phyloP scores from a whole-genome alignment of 2,329 filamentous ascomycete species.

The Calonectria ilicicola region DNA sequence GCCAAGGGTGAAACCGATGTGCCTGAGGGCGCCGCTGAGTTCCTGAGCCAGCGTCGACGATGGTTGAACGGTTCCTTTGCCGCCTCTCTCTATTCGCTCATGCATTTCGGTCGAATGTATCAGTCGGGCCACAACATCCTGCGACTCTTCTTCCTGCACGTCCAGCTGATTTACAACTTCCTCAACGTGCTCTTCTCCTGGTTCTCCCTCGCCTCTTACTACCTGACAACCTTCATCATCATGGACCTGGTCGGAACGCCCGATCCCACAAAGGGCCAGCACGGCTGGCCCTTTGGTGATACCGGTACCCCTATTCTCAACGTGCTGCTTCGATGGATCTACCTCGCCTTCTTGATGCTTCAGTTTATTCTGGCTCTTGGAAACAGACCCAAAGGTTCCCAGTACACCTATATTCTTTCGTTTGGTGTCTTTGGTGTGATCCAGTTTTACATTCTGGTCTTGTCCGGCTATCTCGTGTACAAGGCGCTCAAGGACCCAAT shows the following conservation, averaged over 20 bases:
- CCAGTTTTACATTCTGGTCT: constrained; percentile 36
- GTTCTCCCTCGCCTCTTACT: constrained; percentile 38
- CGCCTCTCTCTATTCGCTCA: constrained; percentile 40
- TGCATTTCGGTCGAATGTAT: constrained; percentile 40
- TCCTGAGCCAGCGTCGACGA: constrained; percentile 38
- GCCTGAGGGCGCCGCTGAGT: constrained; percentile 38
- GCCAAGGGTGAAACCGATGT: constrained; percentile 42
- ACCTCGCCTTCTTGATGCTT: constrained; percentile 37
- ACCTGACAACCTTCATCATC: constrained; percentile 39
- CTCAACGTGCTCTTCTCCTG: constrained; percentile 39
- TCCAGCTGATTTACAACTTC: constrained; percentile 40
- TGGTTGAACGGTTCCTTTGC: constrained; percentile 42
- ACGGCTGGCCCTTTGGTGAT: constrained; percentile 40
- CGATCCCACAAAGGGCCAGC: constrained; percentile 29
- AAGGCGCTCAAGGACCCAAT: constrained; percentile 36
- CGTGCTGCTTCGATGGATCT: constrained; percentile 38
- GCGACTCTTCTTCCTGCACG: constrained; percentile 39
- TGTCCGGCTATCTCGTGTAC: constrained; percentile 40
- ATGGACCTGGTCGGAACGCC: constrained; percentile 40
- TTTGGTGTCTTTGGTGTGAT: constrained; percentile 41
- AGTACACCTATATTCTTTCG: constrained; percentile 40
- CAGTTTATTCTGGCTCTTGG: constrained; percentile 40
- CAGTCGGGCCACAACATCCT: constrained; percentile 37
- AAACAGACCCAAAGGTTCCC: constrained; percentile 38
- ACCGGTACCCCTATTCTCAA: constrained; percentile 38